phyloP scores from a whole-genome alignment of 2,329 filamentous ascomycete genomes.

The Colletotrichum gigasporum region DNA sequence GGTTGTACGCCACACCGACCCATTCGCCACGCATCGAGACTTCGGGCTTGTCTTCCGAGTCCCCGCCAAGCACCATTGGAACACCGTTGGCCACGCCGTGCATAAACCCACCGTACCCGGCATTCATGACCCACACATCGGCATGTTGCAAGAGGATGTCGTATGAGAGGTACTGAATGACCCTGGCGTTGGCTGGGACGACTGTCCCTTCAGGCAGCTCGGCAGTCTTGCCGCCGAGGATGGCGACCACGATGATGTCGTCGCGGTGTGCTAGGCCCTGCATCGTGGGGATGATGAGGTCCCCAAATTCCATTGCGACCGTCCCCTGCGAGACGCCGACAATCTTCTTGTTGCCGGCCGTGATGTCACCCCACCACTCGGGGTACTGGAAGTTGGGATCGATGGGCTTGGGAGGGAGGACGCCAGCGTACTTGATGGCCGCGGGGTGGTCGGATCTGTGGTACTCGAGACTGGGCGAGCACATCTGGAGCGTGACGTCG shows the following conservation, averaged over 20 bases:
- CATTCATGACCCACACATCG: slow-evolving; percentile 58
- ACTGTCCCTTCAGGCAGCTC: slow-evolving; percentile 37
- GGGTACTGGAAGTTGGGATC: slow-evolving; percentile 46
- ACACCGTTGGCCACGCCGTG: slow-evolving; percentile 56
- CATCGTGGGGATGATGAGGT: slow-evolving; percentile 57
- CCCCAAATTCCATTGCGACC: slow-evolving; percentile 45
- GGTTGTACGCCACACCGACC: slow-evolving; percentile 55
- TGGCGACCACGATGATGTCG: slow-evolving; percentile 47
- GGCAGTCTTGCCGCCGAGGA: slow-evolving; percentile 40
- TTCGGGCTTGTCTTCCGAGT: slow-evolving; percentile 52
- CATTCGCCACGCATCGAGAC: slow-evolving; percentile 51
- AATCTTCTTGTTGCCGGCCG: slow-evolving; percentile 46
- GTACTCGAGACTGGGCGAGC: slow-evolving; percentile 50
- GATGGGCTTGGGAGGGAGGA: slow-evolving; percentile 44
- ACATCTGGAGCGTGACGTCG: slow-evolving; percentile 49
- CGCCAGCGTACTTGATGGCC: slow-evolving; percentile 54
- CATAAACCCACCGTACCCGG: slow-evolving; percentile 57
- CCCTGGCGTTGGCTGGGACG: slow-evolving; percentile 51
- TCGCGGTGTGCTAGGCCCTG: slow-evolving; percentile 49
- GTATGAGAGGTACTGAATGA: slow-evolving; percentile 59
- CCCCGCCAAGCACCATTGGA: slow-evolving; percentile 57
- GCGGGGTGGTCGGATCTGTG: slow-evolving; percentile 45
- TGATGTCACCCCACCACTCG: slow-evolving; percentile 55
- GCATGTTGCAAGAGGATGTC: slow-evolving; percentile 54
- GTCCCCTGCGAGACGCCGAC: slow-evolving; percentile 60